Base-by-base conservation (phyloP, 768 basidiomycete genomes). In the Mycena sanguinolenta region DNA sequence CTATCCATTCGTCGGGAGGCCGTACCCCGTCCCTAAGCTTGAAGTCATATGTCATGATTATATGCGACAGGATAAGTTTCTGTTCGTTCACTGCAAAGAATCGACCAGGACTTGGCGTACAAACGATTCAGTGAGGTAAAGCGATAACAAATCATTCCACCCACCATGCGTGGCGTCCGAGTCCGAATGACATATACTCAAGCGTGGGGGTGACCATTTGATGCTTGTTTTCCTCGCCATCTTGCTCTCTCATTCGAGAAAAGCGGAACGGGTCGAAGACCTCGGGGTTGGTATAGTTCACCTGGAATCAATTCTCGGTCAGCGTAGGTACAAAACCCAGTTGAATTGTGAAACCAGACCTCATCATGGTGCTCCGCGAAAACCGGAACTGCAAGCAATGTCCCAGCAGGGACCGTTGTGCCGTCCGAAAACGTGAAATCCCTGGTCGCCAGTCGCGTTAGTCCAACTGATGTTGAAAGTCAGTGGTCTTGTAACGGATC, bases 351-450 rank as follows among this genome's bases (percentile, higher is more conserved):
- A 12, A 21, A n/a, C n/a, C 62, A 46, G 44, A 77, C 67, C 30
- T 73, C 73, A 38, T 78, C 74, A 13, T 72, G 70, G 34, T 87
- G 85, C 46, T 77, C 78, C 4, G 77, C 75, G 19, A 65, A 64
- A 17, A 73, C 46, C 0, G 84, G 74, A 3, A 80, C 74, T 12
- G 75, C 73, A 10, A 86, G 65, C 32, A 79, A 75, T 0, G 82
- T 80, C 3, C 83, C 84, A 38, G 76, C 74, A 4, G 85, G 85
- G 14, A 88, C 70, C 49, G 73, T 69, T 2, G 81, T 82, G 4
- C 85, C 86, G 73, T 87, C 81, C 3, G 84, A 84, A 61, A 88
- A 82, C 1, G 80, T 83, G 73, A 82, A 82, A 52, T 84, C 82
- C 60, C 80, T 76, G 25, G 81, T 55, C 4, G 78, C 79, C 65